A percentile compares a stretch with the other conserved stretches of the same genome.
Conservation (phyloP, 1,284 basidiomycete genomes). For the Stereum hirsutum region DNA sequence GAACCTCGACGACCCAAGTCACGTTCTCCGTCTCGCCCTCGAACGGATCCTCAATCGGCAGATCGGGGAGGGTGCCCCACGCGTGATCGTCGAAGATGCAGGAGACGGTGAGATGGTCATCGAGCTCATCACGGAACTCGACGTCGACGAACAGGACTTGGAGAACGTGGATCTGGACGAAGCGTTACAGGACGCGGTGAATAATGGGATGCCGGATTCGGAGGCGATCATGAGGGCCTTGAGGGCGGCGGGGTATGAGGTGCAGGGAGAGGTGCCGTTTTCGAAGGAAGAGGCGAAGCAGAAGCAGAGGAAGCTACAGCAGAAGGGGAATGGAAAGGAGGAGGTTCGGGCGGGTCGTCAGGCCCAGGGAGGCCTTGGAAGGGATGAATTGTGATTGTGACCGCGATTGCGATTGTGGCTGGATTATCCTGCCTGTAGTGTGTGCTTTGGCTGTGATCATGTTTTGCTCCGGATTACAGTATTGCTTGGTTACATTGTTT, state of each 20-base stretch:
- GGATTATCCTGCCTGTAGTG: too few species aligned
- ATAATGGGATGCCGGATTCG: conserved; percentile 19
- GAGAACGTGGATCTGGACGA: conserved; percentile 15
- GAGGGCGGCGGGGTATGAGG: conserved; percentile 29
- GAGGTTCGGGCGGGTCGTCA: conserved; percentile 10
- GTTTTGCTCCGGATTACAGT: too few species aligned
- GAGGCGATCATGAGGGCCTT: conserved; percentile 29
- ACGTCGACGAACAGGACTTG: conserved; percentile 20
- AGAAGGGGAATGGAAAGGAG: conserved; percentile 13
- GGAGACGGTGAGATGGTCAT: conserved; percentile 47
- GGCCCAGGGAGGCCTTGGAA: conserved; percentile 16
- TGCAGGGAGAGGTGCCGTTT: conserved; percentile 19
- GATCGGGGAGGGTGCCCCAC: conserved; percentile 17
- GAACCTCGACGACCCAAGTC: conserved; percentile 4
- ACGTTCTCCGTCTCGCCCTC: conserved; percentile 22
- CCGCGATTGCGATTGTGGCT: too few species aligned
- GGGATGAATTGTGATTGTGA: conserved; percentile 36
- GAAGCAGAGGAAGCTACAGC: neutral
- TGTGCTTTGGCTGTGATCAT: too few species aligned
- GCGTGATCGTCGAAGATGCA: conserved; percentile 29
- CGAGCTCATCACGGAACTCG: conserved; percentile 43
- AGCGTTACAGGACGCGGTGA: conserved; percentile 1
- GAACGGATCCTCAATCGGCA: conserved; percentile 23
- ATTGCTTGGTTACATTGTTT: too few species aligned
- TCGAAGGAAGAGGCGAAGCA: conserved; percentile 11